Evolutionary conservation across 495 filamentous ascomycete species (phyloP), one percentile per base, ranked within the genome.

Genomic region (Thermothielavioides terrestris): DNA sequence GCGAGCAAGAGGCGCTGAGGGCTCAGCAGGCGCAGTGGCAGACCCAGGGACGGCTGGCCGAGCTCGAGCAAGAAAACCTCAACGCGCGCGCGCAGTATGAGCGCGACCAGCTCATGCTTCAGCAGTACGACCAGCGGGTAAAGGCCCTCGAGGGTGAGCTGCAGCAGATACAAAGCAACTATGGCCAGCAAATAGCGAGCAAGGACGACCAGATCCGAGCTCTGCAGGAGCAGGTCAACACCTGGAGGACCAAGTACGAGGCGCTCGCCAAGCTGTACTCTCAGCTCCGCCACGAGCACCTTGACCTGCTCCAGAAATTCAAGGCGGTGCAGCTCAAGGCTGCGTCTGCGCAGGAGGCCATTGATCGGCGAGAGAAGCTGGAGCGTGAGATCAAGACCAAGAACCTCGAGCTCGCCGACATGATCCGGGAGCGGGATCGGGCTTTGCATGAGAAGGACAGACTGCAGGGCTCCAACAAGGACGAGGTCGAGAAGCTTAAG

Each of bases 331-430:
- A 97, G 67, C 79, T 95, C 49, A 96, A 96, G 68, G 92, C 92
- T 5, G 87, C 89, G 2, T 96, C 91, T 3, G 94, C 92, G 0
- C 90, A 96, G 65, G 94, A 97, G 66, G 91, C 94, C 3, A 95
- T 97, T 54, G 94, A 97, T 20, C 82, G 79, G 47, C 82, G 91
- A 18, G 94, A 98, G 69, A 95, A 91, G 71, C 77, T 98, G 49
- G 88, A 96, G 69, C 82, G 91, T 9, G 92, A 98, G 68, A 84
- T 97, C 61, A 98, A 98, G 76, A 94, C 89, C 20, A 98, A 96
- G 80, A 98, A 97, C 63, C 75, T 97, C 15, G 94, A 98, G 68
- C 73, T 98, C 36, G 92, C 92, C 42, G 91, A 97, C 65, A 96
- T 98, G 92, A 98, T 98, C 50, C 81, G 92, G 5, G 92, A 98